Conservation (phyloP, 2,329 filamentous ascomycete species). For the Esteya vermicola region DNA sequence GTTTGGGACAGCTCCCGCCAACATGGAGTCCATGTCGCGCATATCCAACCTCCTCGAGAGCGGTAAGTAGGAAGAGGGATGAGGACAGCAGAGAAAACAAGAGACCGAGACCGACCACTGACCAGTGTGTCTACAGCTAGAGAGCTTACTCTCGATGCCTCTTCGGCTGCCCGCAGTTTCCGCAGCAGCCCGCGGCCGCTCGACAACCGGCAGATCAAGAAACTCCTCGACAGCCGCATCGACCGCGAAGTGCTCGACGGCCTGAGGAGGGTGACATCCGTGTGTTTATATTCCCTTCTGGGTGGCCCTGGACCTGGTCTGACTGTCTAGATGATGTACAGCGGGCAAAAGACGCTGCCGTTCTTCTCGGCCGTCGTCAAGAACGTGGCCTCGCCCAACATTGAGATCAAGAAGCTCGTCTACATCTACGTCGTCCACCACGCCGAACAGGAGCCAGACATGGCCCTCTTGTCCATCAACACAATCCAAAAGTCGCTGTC, state of each 20-base stretch:
- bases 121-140: too few relatives aligned
- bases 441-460: slow-evolving; percentile 89
- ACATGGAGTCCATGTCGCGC: slow-evolving; percentile 90
- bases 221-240: slow-evolving; percentile 82
- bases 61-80: too few relatives aligned
- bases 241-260: slow-evolving; percentile 90
- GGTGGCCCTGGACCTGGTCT: too few relatives aligned
- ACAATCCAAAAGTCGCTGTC: slow-evolving; percentile 97
- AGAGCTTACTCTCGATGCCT: slow-evolving; percentile 94
- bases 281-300: slow-evolving; percentile 28
- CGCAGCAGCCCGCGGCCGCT: slow-evolving; percentile 46
- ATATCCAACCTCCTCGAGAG: slow-evolving; percentile 92
- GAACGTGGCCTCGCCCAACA: slow-evolving; percentile 85
- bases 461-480: slow-evolving; percentile 92
- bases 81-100: too few relatives aligned
- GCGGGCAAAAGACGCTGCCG: slow-evolving; percentile 69
- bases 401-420: slow-evolving; percentile 94
- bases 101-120: too few relatives aligned
- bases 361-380: slow-evolving; percentile 99
- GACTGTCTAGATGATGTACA: slow-evolving; percentile 98
- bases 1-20: neutral
- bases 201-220: slow-evolving; percentile 78
- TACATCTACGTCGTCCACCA: slow-evolving; percentile 97
- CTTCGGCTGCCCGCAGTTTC: slow-evolving; percentile 65
- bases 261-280: slow-evolving; percentile 73